phyloP scores from a whole-genome alignment of 768 basidiomycete genomes.

The Nidularia pulvinata region DNA sequence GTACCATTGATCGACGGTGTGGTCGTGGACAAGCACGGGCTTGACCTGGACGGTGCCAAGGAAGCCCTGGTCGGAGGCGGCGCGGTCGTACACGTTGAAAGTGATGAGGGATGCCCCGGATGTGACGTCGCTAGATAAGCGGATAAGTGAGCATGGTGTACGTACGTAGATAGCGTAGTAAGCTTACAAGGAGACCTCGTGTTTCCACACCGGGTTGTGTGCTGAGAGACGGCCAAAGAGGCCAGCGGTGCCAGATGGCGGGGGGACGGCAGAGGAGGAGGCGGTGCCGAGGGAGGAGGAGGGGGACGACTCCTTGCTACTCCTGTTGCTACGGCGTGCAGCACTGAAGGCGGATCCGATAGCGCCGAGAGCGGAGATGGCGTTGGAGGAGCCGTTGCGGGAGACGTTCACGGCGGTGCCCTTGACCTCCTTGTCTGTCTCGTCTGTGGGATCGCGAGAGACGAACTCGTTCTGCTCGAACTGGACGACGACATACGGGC shows the following conservation, averaged over 20 bases:
- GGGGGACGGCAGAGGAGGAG: slow-evolving; percentile 20
- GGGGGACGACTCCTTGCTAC: slow-evolving; percentile 41
- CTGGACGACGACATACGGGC: slow-evolving; percentile 94
- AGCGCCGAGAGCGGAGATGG: slow-evolving; percentile 65
- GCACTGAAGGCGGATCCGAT: slow-evolving; percentile 49
- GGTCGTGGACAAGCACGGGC: slow-evolving; percentile 89
- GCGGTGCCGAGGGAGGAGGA: slow-evolving; percentile 27
- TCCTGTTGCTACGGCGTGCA: slow-evolving; percentile 27
- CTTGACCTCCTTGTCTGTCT: slow-evolving; percentile 87
- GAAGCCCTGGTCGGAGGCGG: slow-evolving; percentile 83
- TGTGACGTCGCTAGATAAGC: slow-evolving; percentile 80
- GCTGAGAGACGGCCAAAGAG: slow-evolving; percentile 70
- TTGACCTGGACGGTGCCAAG: slow-evolving; percentile 91
- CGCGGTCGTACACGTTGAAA: slow-evolving; percentile 90
- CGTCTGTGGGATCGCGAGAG: slow-evolving; percentile 84
- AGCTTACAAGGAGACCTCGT: slow-evolving; percentile 96
- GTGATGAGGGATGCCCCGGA: slow-evolving; percentile 82
- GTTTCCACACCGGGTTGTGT: slow-evolving; percentile 98
- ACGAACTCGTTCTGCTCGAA: slow-evolving; percentile 99
- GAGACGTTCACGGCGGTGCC: slow-evolving; percentile 67
- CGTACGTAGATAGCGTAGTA: neutral
- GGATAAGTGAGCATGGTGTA: neutral
- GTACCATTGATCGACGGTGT: slow-evolving; percentile 97
- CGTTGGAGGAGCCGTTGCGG: slow-evolving; percentile 52
- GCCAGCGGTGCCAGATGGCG: slow-evolving; percentile 28